Evolutionary conservation across 192 early-diverging fungal species (phyloP), one percentile per base, ranked within the genome.

Genomic region (Dissophora globulifera): DNA sequence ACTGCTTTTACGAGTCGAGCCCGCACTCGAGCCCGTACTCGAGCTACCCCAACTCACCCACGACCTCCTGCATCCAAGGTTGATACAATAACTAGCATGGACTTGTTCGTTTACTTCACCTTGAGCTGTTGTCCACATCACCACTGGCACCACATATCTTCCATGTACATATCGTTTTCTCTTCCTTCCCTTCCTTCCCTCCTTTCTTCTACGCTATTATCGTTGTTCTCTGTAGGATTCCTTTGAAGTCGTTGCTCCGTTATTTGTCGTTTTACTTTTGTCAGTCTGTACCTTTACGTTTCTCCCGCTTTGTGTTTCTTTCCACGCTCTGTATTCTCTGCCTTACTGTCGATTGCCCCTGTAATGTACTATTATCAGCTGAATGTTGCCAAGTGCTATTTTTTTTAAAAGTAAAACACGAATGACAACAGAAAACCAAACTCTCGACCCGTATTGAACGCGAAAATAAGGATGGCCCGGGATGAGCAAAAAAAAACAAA

Each of bases 1-100:
- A 87, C 65, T 87, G 85, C 56, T 87, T 87, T 50, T 87, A 83
- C 43, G 50, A 64, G 50, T 74, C 80, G 2, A 79, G 76, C 42
- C 81, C 65, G 4, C 57, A 50, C 29, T 67, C 65, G 15, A 63
- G 62, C 62, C 57, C 63, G 4, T 67, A 67, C 20, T 61, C 72
- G 17, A 67, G 72, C 58, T 76, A 76, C 58, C 63, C 72, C 16
- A 76, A 49, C 63, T 76, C 71, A n/a, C 71, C 71, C 32, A 41
- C 72, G 33, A 30, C 62, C 12, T 48, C 72, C 9, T 76, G 62
- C 58, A 76, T 76, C 30, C 63, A 58, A 7, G 72, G 72, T 17
- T 76, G 29, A 67, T 45, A 22, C 20, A n/a, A n/a, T 35, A 12
- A 53, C 19, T n/a, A 42, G n/a, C 2, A 9, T 49, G 20, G n/a